These are phyloP conservation scores for Cordyceps cicadae DNA, from an alignment of 2,329 filamentous ascomycete genomes.

Conservation along the genomic window DNA sequence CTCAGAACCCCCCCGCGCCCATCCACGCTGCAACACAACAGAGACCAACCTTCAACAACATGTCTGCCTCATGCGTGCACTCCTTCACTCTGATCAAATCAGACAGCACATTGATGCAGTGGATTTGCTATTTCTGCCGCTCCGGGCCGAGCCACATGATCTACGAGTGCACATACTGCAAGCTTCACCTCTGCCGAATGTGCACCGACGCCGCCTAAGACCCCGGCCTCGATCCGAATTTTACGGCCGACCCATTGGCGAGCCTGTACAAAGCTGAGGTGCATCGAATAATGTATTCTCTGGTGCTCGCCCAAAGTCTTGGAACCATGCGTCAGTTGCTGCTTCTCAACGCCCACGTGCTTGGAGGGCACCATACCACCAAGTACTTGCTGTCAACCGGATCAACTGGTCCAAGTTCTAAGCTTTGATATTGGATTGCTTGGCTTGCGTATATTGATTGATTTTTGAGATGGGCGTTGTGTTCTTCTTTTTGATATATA, in stretches of 20 bases:
- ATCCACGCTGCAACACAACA: background rate
- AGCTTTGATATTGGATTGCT: constrained; percentile 1
- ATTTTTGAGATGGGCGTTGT: background rate
- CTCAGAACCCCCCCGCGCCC: too few species aligned
- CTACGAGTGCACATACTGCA: constrained; percentile 62
- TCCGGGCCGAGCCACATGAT: constrained; percentile 60
- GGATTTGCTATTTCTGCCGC: constrained; percentile 57
- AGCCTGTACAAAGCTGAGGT: background rate
- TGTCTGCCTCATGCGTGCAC: constrained; percentile 52
- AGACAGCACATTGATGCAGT: constrained; percentile 56
- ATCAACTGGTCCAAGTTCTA: background rate
- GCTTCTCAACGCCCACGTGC: background rate
- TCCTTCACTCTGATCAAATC: constrained; percentile 60
- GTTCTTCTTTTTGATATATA: background rate
- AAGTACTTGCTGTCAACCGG: background rate
- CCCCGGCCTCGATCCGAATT: background rate
- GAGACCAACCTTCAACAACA: constrained; percentile 20
- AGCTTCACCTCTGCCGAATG: constrained; percentile 51
- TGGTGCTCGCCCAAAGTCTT: background rate
- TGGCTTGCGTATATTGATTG: background rate
- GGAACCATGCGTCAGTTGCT: background rate
- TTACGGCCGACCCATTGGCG: background rate
- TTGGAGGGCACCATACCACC: background rate
- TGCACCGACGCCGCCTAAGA: background rate
- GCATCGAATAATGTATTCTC: background rate